Percentiles rank a stretch among this genome's conserved stretches.
These are phyloP conservation scores for Areca catechu DNA, from an alignment of 176 grass and related monocot genomes.

Conservation along the genomic window DNA sequence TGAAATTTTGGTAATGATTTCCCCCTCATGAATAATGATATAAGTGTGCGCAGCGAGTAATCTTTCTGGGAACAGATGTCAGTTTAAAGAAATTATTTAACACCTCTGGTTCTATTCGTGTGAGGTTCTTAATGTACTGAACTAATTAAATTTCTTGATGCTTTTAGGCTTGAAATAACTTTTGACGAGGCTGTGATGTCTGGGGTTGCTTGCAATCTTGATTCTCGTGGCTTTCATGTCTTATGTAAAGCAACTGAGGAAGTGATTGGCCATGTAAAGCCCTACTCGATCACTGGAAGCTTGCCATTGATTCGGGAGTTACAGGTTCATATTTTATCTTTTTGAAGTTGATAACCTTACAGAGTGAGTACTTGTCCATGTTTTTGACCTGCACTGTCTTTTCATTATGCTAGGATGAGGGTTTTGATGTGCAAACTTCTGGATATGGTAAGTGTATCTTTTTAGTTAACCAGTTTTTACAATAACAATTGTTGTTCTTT, in stretches of 20 bases:
- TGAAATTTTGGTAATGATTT: neutral
- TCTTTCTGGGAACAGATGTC: too few species aligned
- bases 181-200: constrained; percentile 65
- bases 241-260: constrained; percentile 88
- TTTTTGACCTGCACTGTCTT: too few species aligned
- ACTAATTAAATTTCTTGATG: neutral
- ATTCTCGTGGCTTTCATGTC: constrained; percentile 69
- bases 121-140: neutral
- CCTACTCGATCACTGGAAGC: constrained; percentile 88
- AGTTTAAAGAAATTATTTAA: too few species aligned
- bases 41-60: neutral
- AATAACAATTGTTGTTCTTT: too few species aligned
- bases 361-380: too few species aligned
- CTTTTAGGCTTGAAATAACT: constrained; percentile 55
- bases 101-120: too few species aligned
- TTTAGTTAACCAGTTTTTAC: neutral
- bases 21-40: constrained; percentile 3
- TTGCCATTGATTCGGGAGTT: constrained; percentile 86
- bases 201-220: constrained; percentile 80
- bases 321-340: constrained; percentile 42
- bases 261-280: constrained; percentile 59
- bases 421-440: constrained; percentile 92
- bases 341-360: too few species aligned
- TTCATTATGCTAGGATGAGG: constrained; percentile 49
- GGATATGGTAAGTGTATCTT: constrained; percentile 57